phyloP scores from a whole-genome alignment of 2,329 filamentous ascomycete species.

The Fusarium dimerum region DNA sequence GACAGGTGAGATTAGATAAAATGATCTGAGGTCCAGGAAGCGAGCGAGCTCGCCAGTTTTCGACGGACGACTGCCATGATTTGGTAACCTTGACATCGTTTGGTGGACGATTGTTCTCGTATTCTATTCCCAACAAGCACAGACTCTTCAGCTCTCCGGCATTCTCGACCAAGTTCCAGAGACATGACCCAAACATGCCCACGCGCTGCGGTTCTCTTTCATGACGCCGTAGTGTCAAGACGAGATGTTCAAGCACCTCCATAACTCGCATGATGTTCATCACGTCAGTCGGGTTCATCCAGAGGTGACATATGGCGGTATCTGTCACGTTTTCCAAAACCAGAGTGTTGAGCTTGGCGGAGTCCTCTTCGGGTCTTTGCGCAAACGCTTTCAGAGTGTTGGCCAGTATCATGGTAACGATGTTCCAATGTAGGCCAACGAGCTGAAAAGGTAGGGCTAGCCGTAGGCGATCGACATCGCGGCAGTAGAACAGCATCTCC shows the following conservation, averaged over 20 bases:
- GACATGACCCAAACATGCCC: slow-evolving; percentile 43
- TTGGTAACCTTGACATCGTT: slow-evolving; percentile 41
- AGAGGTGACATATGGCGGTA: slow-evolving; percentile 48
- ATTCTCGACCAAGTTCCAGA: slow-evolving; percentile 52
- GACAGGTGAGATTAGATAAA: slow-evolving; percentile 40
- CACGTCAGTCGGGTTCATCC: slow-evolving; percentile 53
- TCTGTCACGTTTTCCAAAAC: slow-evolving; percentile 54
- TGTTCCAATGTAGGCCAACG: slow-evolving; percentile 45
- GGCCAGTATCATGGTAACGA: slow-evolving; percentile 53
- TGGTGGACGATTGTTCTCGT: slow-evolving; percentile 38
- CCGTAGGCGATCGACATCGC: slow-evolving; percentile 47
- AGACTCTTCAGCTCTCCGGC: slow-evolving; percentile 47
- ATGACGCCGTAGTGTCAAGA: slow-evolving; percentile 48
- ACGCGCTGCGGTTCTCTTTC: slow-evolving; percentile 38
- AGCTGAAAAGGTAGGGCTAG: slow-evolving; percentile 55
- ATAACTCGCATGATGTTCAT: slow-evolving; percentile 48
- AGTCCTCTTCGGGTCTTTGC: slow-evolving; percentile 45
- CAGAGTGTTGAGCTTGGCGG: slow-evolving; percentile 43
- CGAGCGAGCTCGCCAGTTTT: slow-evolving; percentile 43
- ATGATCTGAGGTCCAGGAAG: slow-evolving; percentile 40
- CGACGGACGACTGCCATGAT: slow-evolving; percentile 35
- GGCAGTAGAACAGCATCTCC: slow-evolving; percentile 45
- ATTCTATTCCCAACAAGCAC: slow-evolving; percentile 48
- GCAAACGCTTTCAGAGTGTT: slow-evolving; percentile 53
- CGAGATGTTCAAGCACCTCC: slow-evolving; percentile 43